These are phyloP conservation scores for Paracamarosporium sp. DNA, from an alignment of 2,329 filamentous ascomycete genomes.

Conservation along the genomic window DNA sequence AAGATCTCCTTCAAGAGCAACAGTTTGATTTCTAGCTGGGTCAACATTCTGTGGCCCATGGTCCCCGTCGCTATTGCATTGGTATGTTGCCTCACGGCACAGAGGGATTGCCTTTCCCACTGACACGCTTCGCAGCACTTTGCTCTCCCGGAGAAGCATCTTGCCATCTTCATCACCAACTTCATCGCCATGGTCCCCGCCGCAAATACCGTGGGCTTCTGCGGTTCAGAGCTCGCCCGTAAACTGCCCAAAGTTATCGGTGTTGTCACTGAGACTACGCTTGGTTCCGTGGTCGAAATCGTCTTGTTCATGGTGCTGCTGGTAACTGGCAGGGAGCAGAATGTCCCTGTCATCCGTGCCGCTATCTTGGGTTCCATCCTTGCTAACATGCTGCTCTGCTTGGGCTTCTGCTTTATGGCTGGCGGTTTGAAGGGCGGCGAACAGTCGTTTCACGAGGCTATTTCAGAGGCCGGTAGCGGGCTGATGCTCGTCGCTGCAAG, in stretches of 20 bases:
- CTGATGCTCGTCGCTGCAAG: conserved; percentile 79
- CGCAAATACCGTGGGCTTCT: conserved; percentile 78
- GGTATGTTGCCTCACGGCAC: conserved; percentile 39
- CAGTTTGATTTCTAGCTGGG: conserved; percentile 66
- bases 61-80: conserved; percentile 76
- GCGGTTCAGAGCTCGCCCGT: conserved; percentile 72
- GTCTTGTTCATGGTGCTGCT: conserved; percentile 82
- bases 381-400: conserved; percentile 79
- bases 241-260: conserved; percentile 78
- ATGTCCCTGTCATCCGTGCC: conserved; percentile 77
- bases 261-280: conserved; percentile 63
- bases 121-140: conserved; percentile 51
- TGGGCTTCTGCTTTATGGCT: conserved; percentile 81
- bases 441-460: conserved; percentile 74
- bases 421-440: conserved; percentile 74
- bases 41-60: conserved; percentile 77
- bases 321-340: conserved; percentile 49
- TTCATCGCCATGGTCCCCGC: conserved; percentile 81
- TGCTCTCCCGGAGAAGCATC: conserved; percentile 61
- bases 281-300: conserved; percentile 81
- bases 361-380: conserved; percentile 85
- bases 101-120: not conserved
- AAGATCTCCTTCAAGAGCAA: conserved; percentile 69
- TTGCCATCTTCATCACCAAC: conserved; percentile 72
- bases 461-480: conserved; percentile 81